Base-by-base conservation (phyloP, 768 basidiomycete species). In the Naematelia encephala region DNA sequence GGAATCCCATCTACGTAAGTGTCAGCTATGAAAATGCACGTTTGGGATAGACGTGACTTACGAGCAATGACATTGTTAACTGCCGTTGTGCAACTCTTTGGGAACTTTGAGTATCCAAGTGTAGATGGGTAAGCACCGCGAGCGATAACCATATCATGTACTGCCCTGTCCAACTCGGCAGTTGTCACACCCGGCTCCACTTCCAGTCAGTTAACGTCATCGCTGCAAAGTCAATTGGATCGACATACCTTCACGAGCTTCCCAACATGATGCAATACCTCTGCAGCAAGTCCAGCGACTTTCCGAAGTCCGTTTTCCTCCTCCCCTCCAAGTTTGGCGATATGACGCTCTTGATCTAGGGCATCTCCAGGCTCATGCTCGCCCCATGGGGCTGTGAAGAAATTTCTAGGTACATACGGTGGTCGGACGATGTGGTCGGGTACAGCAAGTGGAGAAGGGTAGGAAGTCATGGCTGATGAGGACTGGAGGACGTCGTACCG, bases 51-150 rank as follows among this genome's bases (percentile, higher is more conserved):
- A 44, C 5, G 22, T 43, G 13, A 63, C 73, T 62, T 50, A 72
- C 67, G 91, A 10, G 82, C 83, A 48, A 91, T 82, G 29, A 94
- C 79, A 64, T 94, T 94, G 70, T 96, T 96, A 55, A 93, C 81
- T 62, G 91, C 91, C 23, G 89, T 90, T 71, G 89, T 90, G 68
- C 87, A 87, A 19, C 88, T 86, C 59, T 83, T 84, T 8, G 89
- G 88, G 73, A 85, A 91, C 5, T 84, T 87, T 8, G 80, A 78
- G 73, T 93, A 94, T 0, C 80, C 81, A 50, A 94, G 78, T 0
- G 92, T 89, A 8, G 91, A 92, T 0, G 92, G 92, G 75, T 94
- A 96, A 5, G 90, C 92, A 22, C 81, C 81, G 64, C 82, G 81
- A 0, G 80, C 76, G 39, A 89, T 63, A 57, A 92, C 87, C 59